Evolutionary conservation across 2,329 filamentous ascomycete genomes (phyloP), one percentile per base, ranked within the genome.

Genomic region (Chrysoporthe puriensis): DNA sequence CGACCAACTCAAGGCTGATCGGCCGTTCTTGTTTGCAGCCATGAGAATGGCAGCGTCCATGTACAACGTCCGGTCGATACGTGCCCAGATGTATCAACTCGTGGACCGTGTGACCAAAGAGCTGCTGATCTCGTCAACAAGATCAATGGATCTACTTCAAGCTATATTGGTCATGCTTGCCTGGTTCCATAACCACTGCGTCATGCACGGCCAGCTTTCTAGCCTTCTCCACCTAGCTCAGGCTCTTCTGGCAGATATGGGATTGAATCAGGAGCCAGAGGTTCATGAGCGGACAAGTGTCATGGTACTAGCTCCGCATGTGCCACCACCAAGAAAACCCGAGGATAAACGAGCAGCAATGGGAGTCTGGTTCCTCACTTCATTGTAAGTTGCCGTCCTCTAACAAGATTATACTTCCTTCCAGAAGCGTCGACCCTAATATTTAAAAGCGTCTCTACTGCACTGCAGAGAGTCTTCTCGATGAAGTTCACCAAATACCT

Each of bases 131-230:
- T 77, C 82, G 1, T 83, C 82, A 0, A 82, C 84, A 64, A 76
- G 83, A 18, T 85, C 84, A 0, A 70, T 86, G 13, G 85, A 86
- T 66, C 72, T 86, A 2, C 73, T 86, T 0, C 77, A 83, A 65
- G 82, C 83, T 0, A 79, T 86, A 3, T 73, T 86, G 2, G 79
- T 86, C 0, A 79, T 86, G 36, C 70, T 84, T 2, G 80, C 80
- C 0, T 86, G 80, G 78, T 85, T 86, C 66, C 84, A 86, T 59
- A 83, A 86, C 62, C 84, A 86, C 72, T 86, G 84, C 70, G 79
- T 85, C 69, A 78, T 83, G 73, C 84, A 86, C 63, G 78, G 80
- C 0, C 85, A 87, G 68, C 73, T 87, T 14, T 81, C 82, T 71
- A 86, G 84, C 63, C 75, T 87, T 3, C 73, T 86, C 2, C 78